A percentile compares a stretch with the other conserved stretches of the same genome.
Conservation (phyloP, 139 green algal species). For the Tetradesmus lagerheimii region DNA sequence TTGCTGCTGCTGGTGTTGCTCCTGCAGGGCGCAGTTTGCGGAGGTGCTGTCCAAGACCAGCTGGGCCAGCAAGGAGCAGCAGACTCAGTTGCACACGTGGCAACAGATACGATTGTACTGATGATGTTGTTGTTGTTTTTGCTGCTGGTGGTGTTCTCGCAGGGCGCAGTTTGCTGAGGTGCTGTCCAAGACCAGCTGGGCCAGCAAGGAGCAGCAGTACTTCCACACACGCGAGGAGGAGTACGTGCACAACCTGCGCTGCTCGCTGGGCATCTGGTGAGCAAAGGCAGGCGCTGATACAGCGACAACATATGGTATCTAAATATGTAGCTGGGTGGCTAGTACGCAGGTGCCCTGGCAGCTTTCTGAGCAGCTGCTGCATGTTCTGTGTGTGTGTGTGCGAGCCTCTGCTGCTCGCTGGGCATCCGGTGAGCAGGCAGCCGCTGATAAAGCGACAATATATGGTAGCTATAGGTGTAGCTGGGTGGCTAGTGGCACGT, state of each 20-base stretch:
- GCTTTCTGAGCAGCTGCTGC: neutral
- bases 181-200: constrained; percentile 76
- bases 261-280: constrained; percentile 86
- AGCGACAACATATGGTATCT: too few relatives aligned
- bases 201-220: constrained; percentile 83
- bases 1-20: neutral
- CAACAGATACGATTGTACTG: too few relatives aligned
- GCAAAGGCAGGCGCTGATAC: too few relatives aligned
- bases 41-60: constrained; percentile 65
- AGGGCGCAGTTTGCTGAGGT: constrained; percentile 73
- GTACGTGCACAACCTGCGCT: constrained; percentile 80
- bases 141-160: neutral
- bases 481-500: too few relatives aligned
- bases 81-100: too few relatives aligned
- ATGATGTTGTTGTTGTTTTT: constrained; percentile 20
- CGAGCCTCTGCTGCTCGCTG: too few relatives aligned
- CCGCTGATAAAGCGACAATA: too few relatives aligned
- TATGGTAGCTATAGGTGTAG: too few relatives aligned
- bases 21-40: constrained; percentile 69
- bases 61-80: constrained; percentile 86
- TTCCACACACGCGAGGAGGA: constrained; percentile 87
- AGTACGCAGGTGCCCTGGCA: too few relatives aligned
- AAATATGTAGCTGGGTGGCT: too few relatives aligned
- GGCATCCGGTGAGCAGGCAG: too few relatives aligned
- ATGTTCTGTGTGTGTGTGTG: neutral